Evolutionary conservation across 1,284 basidiomycete species (phyloP), one percentile per base, ranked within the genome.

Genomic region (Xanthoconium separans): DNA sequence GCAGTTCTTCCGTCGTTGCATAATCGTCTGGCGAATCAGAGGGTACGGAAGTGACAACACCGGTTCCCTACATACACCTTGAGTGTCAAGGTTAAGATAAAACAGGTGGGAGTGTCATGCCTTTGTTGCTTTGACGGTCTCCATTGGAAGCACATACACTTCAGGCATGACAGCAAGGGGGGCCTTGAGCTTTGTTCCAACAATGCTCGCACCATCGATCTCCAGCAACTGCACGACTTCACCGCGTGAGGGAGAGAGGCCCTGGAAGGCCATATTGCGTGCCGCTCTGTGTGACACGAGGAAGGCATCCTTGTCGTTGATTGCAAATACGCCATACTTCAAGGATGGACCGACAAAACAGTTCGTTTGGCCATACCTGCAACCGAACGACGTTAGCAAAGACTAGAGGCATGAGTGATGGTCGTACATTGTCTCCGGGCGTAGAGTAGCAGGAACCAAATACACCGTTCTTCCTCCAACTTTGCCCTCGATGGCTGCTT

Each of bases 21-120:
- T 87, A 98, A 74, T 99, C 97, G 70, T 99, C 97, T 27, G 97
- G 97, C 15, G 97, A 99, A 73, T 99, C 97, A 13, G 96, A 97
- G 0, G 97, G 95, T 11, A 98, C 95, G 47, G 94, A 99, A 3
- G 95, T 98, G 62, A 99, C 97, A 37, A 99, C 95, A 65, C 97
- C 97, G 22, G 96, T 99, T 68, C 97, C 97, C 87, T 89, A 45
- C 7, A 30, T 12, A 20, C 9, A 11, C 34, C 29, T 18, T 57
- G 33, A 59, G 51, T 16, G 15, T 41, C 20, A 22, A 6, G 31
- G 22, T 18, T 43, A 13, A 53, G 31, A 55, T 48, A 31, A 45
- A 15, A 51, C 13, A 11, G 39, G 33, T 9, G 33, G 15, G 6
- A 16, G 30, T 10, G 6, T 6, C 43, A 13, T 54, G 81, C 87